Evolutionary conservation across 2,329 filamentous ascomycete genomes (phyloP).

Genomic region (Diplodia corticola): DNA sequence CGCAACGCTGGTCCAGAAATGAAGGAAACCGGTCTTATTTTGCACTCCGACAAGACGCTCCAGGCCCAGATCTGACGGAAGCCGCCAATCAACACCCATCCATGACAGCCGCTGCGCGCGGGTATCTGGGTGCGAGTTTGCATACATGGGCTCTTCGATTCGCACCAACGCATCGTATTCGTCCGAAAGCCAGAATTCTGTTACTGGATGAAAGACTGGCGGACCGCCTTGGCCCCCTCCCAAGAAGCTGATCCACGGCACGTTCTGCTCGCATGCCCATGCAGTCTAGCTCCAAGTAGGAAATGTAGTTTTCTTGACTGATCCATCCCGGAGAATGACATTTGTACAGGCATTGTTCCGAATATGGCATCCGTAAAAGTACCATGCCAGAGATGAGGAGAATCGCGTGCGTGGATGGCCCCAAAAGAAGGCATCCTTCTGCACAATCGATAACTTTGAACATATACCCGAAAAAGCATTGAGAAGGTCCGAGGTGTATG

Average conservation of each 20-base stretch:
- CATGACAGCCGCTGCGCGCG: not conserved
- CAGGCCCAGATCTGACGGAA: not conserved
- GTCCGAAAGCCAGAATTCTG: not conserved
- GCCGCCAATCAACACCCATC: not conserved
- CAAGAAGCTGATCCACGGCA: too few relatives aligned
- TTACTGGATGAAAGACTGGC: not conserved
- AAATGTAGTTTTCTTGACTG: not conserved
- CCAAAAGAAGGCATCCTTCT: not conserved
- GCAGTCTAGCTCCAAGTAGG: too few relatives aligned
- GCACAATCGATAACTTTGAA: not conserved
- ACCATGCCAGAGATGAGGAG: not conserved
- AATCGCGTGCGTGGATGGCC: not conserved
- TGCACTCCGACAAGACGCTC: not conserved
- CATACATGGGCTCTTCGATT: not conserved
- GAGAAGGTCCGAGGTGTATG: not conserved
- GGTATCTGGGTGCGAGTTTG: too few relatives aligned
- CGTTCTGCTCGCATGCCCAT: too few relatives aligned
- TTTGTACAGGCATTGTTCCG: not conserved
- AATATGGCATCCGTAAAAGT: not conserved
- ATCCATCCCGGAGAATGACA: not conserved
- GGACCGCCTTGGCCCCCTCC: not conserved
- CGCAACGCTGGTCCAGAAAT: constrained; percentile 1
- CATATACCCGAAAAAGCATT: not conserved
- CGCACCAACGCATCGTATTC: not conserved
- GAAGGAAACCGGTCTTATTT: not conserved